Conservation (phyloP, 2,329 filamentous ascomycete species). For the Trichoderma pleuroti region DNA sequence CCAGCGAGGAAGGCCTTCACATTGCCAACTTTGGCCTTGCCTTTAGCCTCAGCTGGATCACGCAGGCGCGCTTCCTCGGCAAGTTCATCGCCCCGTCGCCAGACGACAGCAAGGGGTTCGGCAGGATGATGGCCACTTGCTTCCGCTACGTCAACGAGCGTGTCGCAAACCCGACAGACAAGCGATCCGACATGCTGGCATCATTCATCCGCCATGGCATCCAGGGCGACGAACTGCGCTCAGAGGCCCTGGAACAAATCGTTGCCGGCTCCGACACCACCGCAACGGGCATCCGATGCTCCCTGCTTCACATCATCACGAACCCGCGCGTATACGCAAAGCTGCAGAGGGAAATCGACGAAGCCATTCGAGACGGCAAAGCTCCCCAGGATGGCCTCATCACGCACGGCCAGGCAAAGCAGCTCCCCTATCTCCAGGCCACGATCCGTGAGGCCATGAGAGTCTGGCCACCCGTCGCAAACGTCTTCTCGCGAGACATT, state of each 20-base stretch:
- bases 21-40: slow-evolving; percentile 28
- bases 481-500: slow-evolving; percentile 28
- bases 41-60: slow-evolving; percentile 29
- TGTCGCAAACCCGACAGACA: slow-evolving; percentile 23
- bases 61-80: slow-evolving; percentile 30
- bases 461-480: slow-evolving; percentile 29
- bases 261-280: slow-evolving; percentile 53
- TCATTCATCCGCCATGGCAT: slow-evolving; percentile 41
- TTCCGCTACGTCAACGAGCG: slow-evolving; percentile 27
- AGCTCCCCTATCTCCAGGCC: slow-evolving; percentile 42
- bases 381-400: slow-evolving; percentile 40
- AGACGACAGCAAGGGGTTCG: slow-evolving; percentile 32
- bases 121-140: slow-evolving; percentile 32
- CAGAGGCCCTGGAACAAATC: slow-evolving; percentile 32
- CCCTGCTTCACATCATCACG: slow-evolving; percentile 49
- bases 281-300: slow-evolving; percentile 40
- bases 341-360: slow-evolving; percentile 48
- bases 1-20: slow-evolving; percentile 33
- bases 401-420: slow-evolving; percentile 34
- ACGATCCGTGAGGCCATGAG: slow-evolving; percentile 44
- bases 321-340: slow-evolving; percentile 45
- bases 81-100: slow-evolving; percentile 28
- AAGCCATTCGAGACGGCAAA: slow-evolving; percentile 39
- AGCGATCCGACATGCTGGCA: slow-evolving; percentile 39
- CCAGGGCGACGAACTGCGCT: slow-evolving; percentile 31